Conservation (phyloP, 2,329 filamentous ascomycete species). For the Fusarium oligoseptatum region DNA sequence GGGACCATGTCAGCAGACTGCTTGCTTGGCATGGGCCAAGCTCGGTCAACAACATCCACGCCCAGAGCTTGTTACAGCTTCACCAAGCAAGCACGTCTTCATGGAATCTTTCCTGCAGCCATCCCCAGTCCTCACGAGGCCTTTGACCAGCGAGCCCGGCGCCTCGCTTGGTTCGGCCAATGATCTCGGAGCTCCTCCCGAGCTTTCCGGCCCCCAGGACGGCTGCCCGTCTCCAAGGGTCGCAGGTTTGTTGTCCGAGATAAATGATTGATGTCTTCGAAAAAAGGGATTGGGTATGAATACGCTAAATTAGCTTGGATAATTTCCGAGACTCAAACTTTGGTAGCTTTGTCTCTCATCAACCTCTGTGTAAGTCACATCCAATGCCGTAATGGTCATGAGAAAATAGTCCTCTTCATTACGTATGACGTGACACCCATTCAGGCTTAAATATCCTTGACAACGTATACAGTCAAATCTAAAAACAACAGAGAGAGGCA, state of each 20-base stretch:
- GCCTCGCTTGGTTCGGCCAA: constrained; percentile 14
- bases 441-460: neutral
- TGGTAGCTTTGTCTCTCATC: neutral
- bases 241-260: neutral
- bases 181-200: constrained; percentile 20
- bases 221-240: neutral
- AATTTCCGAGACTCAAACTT: neutral
- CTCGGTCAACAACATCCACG: neutral
- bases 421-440: neutral
- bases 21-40: neutral
- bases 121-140: neutral
- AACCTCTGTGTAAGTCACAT: neutral
- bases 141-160: neutral
- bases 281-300: neutral
- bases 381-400: neutral
- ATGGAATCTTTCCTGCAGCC: neutral
- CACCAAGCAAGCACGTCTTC: neutral
- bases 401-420: neutral
- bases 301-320: neutral
- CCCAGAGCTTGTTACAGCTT: neutral
- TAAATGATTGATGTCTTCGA: neutral
- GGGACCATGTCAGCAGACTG: neutral
- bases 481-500: neutral
- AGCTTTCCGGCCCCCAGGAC: constrained; percentile 21
- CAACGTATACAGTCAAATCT: too few species aligned